Conservation (phyloP, 441 rosid species). For the Omphalea diandra region DNA sequence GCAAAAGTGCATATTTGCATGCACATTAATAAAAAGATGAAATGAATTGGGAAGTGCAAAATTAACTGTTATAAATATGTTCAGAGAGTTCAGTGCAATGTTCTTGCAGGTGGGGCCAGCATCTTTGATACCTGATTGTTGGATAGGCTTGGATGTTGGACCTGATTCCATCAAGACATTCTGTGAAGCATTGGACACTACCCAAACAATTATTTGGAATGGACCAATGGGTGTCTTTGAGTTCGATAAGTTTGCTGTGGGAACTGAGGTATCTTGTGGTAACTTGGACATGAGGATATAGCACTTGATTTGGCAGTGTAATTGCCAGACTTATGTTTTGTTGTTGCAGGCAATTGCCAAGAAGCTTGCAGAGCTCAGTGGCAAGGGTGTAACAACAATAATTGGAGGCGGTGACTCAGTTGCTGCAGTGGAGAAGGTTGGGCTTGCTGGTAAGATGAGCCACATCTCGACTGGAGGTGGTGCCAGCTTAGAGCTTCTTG, state of each 20-base stretch:
- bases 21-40: too few species aligned
- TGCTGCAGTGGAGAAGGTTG: slow-evolving; percentile 88
- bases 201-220: slow-evolving; percentile 91
- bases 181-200: slow-evolving; percentile 59
- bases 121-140: slow-evolving; percentile 74
- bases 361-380: slow-evolving; percentile 78
- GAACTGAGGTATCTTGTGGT: slow-evolving; percentile 63
- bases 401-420: slow-evolving; percentile 98
- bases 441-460: slow-evolving; percentile 87
- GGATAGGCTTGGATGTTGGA: slow-evolving; percentile 97
- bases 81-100: background rate
- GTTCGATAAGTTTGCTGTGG: slow-evolving; percentile 79
- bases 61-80: slow-evolving; percentile 2
- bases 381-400: slow-evolving; percentile 85
- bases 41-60: too few species aligned
- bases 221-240: slow-evolving; percentile 99
- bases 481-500: slow-evolving; percentile 93
- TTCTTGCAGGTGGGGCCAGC: slow-evolving; percentile 74
- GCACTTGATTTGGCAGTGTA: background rate
- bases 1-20: too few species aligned
- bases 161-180: slow-evolving; percentile 85
- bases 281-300: background rate
- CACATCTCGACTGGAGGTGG: slow-evolving; percentile 97
- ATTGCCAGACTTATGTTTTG: background rate
- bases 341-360: slow-evolving; percentile 61